phyloP scores from a whole-genome alignment of 73 alveolate species.

The Blepharisma japonicum region DNA sequence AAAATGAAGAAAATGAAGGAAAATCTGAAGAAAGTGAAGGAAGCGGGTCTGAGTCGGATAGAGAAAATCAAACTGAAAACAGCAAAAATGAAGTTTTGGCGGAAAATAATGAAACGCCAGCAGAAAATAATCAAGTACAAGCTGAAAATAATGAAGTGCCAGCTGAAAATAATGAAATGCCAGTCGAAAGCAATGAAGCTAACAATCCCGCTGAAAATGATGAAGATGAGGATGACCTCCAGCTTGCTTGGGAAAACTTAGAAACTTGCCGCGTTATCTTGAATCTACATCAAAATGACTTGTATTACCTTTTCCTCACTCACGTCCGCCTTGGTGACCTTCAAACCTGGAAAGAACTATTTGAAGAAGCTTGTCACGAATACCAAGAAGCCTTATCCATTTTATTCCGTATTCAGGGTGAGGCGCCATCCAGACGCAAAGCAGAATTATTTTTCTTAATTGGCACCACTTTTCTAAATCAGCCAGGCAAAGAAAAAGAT shows the following conservation, averaged over 20 bases:
- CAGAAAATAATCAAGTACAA: too few species aligned
- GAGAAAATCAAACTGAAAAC: too few species aligned
- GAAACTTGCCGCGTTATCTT: not conserved
- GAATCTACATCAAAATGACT: not conserved
- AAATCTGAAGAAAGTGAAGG: too few species aligned
- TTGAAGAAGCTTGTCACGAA: constrained; percentile 23
- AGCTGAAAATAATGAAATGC: too few species aligned
- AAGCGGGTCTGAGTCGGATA: too few species aligned
- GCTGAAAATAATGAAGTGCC: too few species aligned
- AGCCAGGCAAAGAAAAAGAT: constrained; percentile 1
- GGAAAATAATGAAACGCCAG: too few species aligned
- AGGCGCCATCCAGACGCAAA: not conserved
- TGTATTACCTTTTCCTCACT: not conserved
- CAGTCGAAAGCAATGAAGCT: too few species aligned
- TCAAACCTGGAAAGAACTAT: not conserved
- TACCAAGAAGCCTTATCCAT: constrained; percentile 14
- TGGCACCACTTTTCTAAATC: not conserved
- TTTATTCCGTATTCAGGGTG: not conserved
- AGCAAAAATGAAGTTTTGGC: too few species aligned
- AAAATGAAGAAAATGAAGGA: too few species aligned
- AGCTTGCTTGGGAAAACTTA: constrained; percentile 23
- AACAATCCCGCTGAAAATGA: not conserved
- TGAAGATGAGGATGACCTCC: constrained; percentile 16
- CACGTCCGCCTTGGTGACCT: not conserved
- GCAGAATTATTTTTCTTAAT: not conserved